Evolutionary conservation across 306 rosid genomes (phyloP).

Genomic region (Purshia tridentata): DNA sequence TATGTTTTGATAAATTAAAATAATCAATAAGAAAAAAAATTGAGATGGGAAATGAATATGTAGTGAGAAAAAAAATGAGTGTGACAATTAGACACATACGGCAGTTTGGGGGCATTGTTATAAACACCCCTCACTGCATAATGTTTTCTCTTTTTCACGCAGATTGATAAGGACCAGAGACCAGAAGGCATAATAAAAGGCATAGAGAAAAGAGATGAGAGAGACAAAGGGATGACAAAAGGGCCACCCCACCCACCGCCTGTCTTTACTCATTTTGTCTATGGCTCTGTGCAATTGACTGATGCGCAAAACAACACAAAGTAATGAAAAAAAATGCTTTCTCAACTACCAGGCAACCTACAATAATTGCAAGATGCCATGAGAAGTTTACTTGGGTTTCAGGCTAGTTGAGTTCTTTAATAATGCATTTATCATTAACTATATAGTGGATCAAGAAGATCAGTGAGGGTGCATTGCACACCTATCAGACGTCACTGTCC

Average conservation of each 20-base stretch:
- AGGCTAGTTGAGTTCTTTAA: not conserved
- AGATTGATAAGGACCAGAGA: not conserved
- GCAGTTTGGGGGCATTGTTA: too few relatives aligned
- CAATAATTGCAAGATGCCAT: not conserved
- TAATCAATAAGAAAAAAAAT: too few relatives aligned
- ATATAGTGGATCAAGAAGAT: too few relatives aligned
- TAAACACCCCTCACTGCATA: too few relatives aligned
- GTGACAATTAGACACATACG: too few relatives aligned
- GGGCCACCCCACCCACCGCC: slow-evolving; percentile 22
- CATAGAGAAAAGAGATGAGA: not conserved
- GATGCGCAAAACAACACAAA: slow-evolving; percentile 25
- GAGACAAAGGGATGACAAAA: slow-evolving; percentile 3
- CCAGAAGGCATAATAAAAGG: not conserved
- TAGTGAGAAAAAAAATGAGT: too few relatives aligned
- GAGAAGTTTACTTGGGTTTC: not conserved
- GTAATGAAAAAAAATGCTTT: slow-evolving; percentile 18
- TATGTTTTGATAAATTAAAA: too few relatives aligned
- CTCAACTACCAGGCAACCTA: slow-evolving; percentile 29
- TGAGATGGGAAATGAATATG: too few relatives aligned
- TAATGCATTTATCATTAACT: not conserved
- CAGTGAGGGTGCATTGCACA: too few relatives aligned
- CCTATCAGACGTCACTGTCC: too few relatives aligned
- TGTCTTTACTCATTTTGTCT: slow-evolving; percentile 22
- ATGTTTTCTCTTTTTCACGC: not conserved
- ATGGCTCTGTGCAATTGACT: slow-evolving; percentile 25